These are phyloP conservation scores for Basipetospora chlamydospora DNA, from an alignment of 2,329 filamentous ascomycete species.

Conservation along the genomic window DNA sequence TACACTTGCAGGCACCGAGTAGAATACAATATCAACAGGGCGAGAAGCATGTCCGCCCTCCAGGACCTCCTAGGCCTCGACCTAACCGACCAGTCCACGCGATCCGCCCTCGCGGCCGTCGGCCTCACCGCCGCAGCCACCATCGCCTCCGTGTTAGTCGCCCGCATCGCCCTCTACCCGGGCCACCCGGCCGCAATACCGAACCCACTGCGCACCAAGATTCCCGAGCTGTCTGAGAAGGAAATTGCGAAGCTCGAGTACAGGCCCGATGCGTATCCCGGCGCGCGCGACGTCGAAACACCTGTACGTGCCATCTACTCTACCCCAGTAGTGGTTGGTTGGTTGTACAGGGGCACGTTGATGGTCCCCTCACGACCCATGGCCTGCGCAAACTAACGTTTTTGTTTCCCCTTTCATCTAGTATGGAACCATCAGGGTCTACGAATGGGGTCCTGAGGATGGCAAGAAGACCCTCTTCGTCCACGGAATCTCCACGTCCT, in stretches of 20 bases:
- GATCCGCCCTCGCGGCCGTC: constrained; percentile 12
- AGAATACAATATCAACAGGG: no score
- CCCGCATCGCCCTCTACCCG: constrained; percentile 24
- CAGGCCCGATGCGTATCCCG: constrained; percentile 53
- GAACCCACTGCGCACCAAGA: constrained; percentile 28
- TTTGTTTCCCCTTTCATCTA: no score
- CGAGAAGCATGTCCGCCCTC: no score
- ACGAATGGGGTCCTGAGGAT: constrained; percentile 65
- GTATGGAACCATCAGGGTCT: constrained; percentile 63
- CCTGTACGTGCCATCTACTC: constrained; percentile 38
- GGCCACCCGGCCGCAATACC: constrained; percentile 22
- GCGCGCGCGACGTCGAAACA: constrained; percentile 56
- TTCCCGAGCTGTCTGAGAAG: constrained; percentile 19
- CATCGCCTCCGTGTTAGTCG: constrained; percentile 21
- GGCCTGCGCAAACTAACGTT: no score
- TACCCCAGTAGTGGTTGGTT: no score
- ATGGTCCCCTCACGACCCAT: not conserved
- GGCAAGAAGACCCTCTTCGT: constrained; percentile 65
- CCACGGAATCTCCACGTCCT: constrained; percentile 75
- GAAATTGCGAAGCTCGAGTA: constrained; percentile 34
- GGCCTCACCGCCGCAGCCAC: constrained; percentile 27
- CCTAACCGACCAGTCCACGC: constrained; percentile 2
- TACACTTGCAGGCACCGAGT: no score
- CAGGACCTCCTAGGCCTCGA: not conserved
- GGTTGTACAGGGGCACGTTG: not conserved